These are phyloP conservation scores for Salix exigua DNA, from an alignment of 345 rosid genomes.

Conservation along the genomic window DNA sequence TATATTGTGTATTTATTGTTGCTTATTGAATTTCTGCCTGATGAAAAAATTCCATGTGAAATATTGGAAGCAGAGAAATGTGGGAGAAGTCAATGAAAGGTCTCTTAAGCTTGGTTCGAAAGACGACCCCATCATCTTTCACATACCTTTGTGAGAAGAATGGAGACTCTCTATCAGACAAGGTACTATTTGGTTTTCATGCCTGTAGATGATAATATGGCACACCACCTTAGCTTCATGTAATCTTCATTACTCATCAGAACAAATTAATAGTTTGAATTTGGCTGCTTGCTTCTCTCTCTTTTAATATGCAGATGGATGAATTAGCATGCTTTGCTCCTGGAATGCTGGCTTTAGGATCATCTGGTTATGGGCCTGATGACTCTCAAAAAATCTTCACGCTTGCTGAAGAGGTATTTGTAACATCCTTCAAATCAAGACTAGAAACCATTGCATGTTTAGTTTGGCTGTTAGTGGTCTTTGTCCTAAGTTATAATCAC, in stretches of 20 bases:
- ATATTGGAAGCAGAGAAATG: constrained; percentile 60
- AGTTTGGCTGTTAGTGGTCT: not conserved
- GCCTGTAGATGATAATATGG: not conserved
- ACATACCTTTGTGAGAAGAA: constrained; percentile 83
- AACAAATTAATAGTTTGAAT: not conserved
- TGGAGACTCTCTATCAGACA: constrained; percentile 56
- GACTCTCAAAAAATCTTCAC: constrained; percentile 67
- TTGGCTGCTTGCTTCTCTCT: not conserved
- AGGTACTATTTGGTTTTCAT: constrained; percentile 45
- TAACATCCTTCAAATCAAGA: not conserved
- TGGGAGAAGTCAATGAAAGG: constrained; percentile 99
- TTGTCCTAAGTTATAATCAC: not conserved
- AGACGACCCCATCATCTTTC: constrained; percentile 81
- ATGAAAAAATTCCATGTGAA: not conserved
- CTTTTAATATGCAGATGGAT: constrained; percentile 67
- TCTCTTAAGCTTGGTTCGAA: constrained; percentile 65
- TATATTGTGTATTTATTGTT: not conserved
- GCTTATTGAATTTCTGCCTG: not conserved
- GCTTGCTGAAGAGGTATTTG: constrained; percentile 90
- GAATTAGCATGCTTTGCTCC: constrained; percentile 99
- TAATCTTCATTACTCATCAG: not conserved
- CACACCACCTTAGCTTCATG: not conserved
- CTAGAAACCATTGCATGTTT: not conserved
- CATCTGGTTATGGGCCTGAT: constrained; percentile 67
- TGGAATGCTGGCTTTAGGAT: constrained; percentile 98